A percentile compares a stretch with the other conserved stretches of the same genome.
These are phyloP conservation scores for Alternaria gaisen DNA, from an alignment of 2,329 filamentous ascomycete species.

Conservation along the genomic window DNA sequence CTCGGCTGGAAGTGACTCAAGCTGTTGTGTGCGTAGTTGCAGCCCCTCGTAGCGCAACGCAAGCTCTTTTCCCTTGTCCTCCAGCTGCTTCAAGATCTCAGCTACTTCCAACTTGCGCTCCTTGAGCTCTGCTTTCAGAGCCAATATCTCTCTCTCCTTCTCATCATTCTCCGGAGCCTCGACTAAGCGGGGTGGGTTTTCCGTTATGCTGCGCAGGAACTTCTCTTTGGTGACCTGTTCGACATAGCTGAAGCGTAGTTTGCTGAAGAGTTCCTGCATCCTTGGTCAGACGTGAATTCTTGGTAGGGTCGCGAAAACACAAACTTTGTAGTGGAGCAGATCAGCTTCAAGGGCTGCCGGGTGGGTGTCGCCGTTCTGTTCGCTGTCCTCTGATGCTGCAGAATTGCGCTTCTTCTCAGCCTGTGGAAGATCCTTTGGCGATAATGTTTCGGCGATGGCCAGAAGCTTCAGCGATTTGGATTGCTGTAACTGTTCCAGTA, in stretches of 20 bases:
- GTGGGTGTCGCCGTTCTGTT: constrained; percentile 71
- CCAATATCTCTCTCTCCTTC: constrained; percentile 66
- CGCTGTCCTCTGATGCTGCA: constrained; percentile 74
- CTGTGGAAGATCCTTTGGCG: constrained; percentile 59
- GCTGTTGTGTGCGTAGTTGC: constrained; percentile 60
- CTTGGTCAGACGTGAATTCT: constrained; percentile 10
- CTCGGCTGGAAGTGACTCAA: constrained; percentile 61
- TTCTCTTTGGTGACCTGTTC: constrained; percentile 99
- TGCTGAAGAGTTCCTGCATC: constrained; percentile 86
- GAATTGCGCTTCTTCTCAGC: constrained; percentile 53
- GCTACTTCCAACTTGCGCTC: constrained; percentile 81
- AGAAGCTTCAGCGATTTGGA: constrained; percentile 75
- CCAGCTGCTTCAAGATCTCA: constrained; percentile 75
- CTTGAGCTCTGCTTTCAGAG: constrained; percentile 79
- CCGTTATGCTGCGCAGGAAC: constrained; percentile 91
- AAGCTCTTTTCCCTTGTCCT: constrained; percentile 69
- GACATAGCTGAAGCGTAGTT: constrained; percentile 95
- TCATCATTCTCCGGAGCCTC: constrained; percentile 77
- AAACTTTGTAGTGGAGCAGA: constrained; percentile 81
- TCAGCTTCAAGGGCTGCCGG: constrained; percentile 81
- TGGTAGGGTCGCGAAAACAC: neutral
- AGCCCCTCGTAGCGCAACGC: constrained; percentile 65
- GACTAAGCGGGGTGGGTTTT: constrained; percentile 86
- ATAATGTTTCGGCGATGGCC: constrained; percentile 78
- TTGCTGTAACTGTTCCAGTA: constrained; percentile 64